Percentiles rank a stretch among this genome's conserved stretches.
Evolutionary conservation across 2,329 filamentous ascomycete genomes (phyloP).

Genomic region (Hypoxylon sp.): DNA sequence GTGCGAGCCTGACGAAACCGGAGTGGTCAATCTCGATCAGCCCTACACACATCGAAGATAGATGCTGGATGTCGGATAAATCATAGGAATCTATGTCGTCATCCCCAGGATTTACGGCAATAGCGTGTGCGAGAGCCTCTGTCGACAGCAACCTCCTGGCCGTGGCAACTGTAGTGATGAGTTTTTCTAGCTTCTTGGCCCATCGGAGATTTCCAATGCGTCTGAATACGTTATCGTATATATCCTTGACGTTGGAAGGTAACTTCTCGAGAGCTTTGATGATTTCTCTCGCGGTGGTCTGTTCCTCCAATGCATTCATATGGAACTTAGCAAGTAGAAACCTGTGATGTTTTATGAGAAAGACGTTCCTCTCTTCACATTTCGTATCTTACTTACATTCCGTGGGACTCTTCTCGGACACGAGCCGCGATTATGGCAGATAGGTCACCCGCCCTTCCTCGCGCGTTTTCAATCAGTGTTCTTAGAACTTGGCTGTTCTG

Average conservation of each 20-base stretch:
- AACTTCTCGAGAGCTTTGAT: slow-evolving; percentile 14
- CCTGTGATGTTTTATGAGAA: neutral
- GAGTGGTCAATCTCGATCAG: slow-evolving; percentile 16
- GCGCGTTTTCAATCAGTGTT: slow-evolving; percentile 8
- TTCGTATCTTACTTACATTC: neutral
- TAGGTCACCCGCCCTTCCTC: slow-evolving; percentile 1
- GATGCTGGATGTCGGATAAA: slow-evolving; percentile 10
- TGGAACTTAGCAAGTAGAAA: slow-evolving; percentile 10
- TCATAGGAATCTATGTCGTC: slow-evolving; percentile 13
- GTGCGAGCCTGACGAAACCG: slow-evolving; percentile 16
- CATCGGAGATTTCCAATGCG: slow-evolving; percentile 15
- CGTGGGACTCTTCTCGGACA: slow-evolving; percentile 3
- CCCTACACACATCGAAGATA: slow-evolving; percentile 19
- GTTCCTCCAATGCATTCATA: slow-evolving; percentile 11
- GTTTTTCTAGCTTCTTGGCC: slow-evolving; percentile 15
- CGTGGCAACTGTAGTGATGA: slow-evolving; percentile 17
- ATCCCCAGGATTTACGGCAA: slow-evolving; percentile 12
- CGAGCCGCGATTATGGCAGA: neutral
- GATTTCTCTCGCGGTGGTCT: slow-evolving; percentile 13
- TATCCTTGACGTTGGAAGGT: slow-evolving; percentile 7
- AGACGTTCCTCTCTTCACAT: neutral
- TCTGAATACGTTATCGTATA: slow-evolving; percentile 11
- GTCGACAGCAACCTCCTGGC: slow-evolving; percentile 12
- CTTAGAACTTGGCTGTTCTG: slow-evolving; percentile 5
- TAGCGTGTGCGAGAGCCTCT: slow-evolving; percentile 19